These are phyloP conservation scores for Neurospora sp. DNA, from an alignment of 495 filamentous ascomycete species.

Conservation along the genomic window DNA sequence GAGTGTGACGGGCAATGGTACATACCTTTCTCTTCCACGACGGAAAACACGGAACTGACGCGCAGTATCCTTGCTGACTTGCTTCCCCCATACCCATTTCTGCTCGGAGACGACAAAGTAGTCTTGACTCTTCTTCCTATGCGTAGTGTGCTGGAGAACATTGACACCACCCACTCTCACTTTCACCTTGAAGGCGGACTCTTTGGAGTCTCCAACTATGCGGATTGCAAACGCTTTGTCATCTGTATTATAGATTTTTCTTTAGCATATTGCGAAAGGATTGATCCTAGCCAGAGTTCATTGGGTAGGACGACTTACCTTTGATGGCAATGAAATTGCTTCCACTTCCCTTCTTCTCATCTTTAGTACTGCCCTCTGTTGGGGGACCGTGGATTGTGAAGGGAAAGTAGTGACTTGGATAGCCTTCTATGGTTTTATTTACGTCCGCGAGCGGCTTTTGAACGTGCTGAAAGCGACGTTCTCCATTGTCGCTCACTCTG, in stretches of 20 bases:
- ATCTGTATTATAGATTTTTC: not conserved
- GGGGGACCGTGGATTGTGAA: not conserved
- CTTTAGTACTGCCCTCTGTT: not conserved
- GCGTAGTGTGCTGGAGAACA: not conserved
- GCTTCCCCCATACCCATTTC: not conserved
- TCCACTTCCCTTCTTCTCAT: not conserved
- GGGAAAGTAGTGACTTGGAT: not conserved
- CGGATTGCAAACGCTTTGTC: not conserved
- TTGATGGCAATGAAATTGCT: not conserved
- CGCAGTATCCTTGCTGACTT: not conserved
- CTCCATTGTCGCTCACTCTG: not conserved
- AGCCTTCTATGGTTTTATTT: not conserved
- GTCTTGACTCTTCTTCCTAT: not conserved
- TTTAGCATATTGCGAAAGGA: not conserved
- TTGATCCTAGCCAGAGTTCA: rapidly evolving
- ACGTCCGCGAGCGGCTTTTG: not conserved
- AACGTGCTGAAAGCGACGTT: not conserved
- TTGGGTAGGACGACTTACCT: not conserved
- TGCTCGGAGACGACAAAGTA: not conserved
- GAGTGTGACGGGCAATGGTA: not conserved
- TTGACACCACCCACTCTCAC: not conserved
- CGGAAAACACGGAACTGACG: not conserved
- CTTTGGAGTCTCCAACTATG: not conserved
- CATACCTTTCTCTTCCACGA: not conserved
- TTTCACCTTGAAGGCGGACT: not conserved